Conservation (phyloP, 2,329 filamentous ascomycete genomes). For the Hansfordia pulvinata region DNA sequence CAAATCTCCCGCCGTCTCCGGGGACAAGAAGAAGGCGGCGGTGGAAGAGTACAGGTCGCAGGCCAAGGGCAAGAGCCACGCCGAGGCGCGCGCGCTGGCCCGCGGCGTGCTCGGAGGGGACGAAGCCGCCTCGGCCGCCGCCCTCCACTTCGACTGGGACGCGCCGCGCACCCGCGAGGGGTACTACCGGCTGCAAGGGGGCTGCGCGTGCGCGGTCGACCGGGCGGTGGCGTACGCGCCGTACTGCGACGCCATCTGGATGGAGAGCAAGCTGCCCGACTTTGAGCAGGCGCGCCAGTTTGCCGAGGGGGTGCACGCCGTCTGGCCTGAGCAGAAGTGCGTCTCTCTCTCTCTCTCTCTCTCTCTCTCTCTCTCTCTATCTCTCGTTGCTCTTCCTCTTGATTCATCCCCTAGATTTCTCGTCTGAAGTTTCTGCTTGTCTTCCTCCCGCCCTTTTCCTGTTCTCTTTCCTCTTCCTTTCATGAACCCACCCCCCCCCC, state of each 20-base stretch:
- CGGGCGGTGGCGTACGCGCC: conserved; percentile 84
- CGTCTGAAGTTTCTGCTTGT: too few species aligned
- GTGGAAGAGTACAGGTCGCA: conserved; percentile 52
- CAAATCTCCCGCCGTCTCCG: conserved; percentile 47
- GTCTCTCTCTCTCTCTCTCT: conserved; percentile 16
- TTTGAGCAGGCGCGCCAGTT: conserved; percentile 87
- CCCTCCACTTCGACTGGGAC: conserved; percentile 93
- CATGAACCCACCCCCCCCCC: too few species aligned
- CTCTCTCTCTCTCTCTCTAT: conserved; percentile 1
- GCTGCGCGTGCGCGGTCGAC: conserved; percentile 83
- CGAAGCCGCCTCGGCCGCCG: conserved; percentile 62
- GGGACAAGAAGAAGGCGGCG: conserved; percentile 48
- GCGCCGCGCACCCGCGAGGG: conserved; percentile 85
- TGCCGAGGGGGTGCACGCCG: conserved; percentile 81
- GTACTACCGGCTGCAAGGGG: conserved; percentile 85
- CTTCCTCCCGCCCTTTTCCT: too few species aligned
- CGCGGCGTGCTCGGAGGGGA: too few species aligned
- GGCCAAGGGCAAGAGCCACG: conserved; percentile 73
- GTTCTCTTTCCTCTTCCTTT: too few species aligned
- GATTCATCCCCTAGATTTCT: too few species aligned
- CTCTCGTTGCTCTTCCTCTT: too few species aligned
- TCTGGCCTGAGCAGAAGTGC: conserved; percentile 93
- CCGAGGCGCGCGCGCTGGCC: conserved; percentile 69
- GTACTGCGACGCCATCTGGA: conserved; percentile 95
- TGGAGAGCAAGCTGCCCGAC: conserved; percentile 96